Base-by-base conservation (phyloP, 148 eudicot species). In the Spergularia bocconei region DNA sequence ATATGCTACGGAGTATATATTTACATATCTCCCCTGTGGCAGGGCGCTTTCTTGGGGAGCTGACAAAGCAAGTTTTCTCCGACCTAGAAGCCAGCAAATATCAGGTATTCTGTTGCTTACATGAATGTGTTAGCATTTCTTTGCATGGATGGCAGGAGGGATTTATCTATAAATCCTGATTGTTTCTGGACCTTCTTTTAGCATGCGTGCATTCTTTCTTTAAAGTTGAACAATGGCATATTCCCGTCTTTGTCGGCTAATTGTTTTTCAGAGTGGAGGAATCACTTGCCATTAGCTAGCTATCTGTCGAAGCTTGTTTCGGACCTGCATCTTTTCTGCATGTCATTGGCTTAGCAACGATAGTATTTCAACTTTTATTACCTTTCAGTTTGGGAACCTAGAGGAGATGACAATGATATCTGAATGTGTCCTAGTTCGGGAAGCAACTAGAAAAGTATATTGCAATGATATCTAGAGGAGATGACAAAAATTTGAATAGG, bases 1-100 rank as follows among this genome's bases (percentile, higher is more conserved):
- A 2, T 67, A 53, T 67, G 54, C 53, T n/a, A n/a, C n/a, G n/a
- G n/a, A n/a, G n/a, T n/a, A 44, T 19, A 61, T 47, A 11, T 5
- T 19, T 10, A 41, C 23, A 44, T 44, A 19, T 67, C 60, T 13
- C 47, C 69, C 62, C 52, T 78, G 50, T 77, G 61, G 75, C 88
- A 96, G 99, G 99, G 44, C 94, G 99, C 38, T 96, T 96, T 84
- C 98, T 96, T 64, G 99, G 88, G 70, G 99, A 96, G 87, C 79
- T 96, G 83, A 92, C 99, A 50, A 91, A 89, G 85, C 97, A 96
- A 88, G 99, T 96, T 48, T 92, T 96, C 71, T 73, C 90, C 48
- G 99, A 96, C 73, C 93, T 96, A 74, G 88, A 57, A 4, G 90
- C 98, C 52, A 96, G 99, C 84, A 96, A 96, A 89, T 96, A 92